Evolutionary conservation across 2,329 filamentous ascomycete species (phyloP).

Genomic region (Diaporthe eres): DNA sequence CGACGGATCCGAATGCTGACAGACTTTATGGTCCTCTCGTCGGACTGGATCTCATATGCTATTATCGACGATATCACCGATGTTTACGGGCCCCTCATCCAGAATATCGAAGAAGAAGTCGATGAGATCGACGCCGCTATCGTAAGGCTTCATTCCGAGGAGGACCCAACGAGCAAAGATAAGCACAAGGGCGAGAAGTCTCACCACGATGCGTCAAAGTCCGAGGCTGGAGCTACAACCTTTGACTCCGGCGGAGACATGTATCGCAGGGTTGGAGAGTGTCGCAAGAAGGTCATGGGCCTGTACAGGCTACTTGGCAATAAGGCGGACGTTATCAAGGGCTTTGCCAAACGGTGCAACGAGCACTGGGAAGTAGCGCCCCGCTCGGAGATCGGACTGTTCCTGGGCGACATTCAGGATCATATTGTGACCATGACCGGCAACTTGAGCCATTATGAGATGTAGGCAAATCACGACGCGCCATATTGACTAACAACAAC

Average conservation of each 20-base stretch:
- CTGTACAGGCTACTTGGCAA: constrained; percentile 93
- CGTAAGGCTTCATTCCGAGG: constrained; percentile 80
- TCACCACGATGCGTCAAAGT: constrained; percentile 54
- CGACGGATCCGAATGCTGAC: constrained; percentile 92
- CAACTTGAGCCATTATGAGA: constrained; percentile 96
- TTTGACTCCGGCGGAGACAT: constrained; percentile 78
- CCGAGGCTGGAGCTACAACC: constrained; percentile 55
- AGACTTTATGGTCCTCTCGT: constrained; percentile 92
- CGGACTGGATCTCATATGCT: constrained; percentile 98
- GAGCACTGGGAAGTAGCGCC: constrained; percentile 98
- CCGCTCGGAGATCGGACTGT: constrained; percentile 95
- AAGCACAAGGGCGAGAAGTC: constrained; percentile 52
- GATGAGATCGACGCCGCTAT: constrained; percentile 97
- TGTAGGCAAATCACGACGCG: constrained; percentile 69
- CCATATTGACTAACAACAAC: constrained; percentile 41
- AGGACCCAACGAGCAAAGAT: constrained; percentile 58
- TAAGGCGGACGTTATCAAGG: constrained; percentile 99
- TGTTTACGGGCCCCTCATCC: constrained; percentile 92
- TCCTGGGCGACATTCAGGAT: constrained; percentile 98
- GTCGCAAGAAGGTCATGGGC: constrained; percentile 97
- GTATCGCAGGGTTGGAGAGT: constrained; percentile 92
- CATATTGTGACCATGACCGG: constrained; percentile 99
- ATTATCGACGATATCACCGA: constrained; percentile 99
- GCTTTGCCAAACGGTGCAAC: constrained; percentile 97
- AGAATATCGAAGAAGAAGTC: constrained; percentile 94